A percentile compares a stretch with the other conserved stretches of the same genome.
These are phyloP conservation scores for Plicaturopsis crispa DNA, from an alignment of 768 basidiomycete species.

Conservation along the genomic window DNA sequence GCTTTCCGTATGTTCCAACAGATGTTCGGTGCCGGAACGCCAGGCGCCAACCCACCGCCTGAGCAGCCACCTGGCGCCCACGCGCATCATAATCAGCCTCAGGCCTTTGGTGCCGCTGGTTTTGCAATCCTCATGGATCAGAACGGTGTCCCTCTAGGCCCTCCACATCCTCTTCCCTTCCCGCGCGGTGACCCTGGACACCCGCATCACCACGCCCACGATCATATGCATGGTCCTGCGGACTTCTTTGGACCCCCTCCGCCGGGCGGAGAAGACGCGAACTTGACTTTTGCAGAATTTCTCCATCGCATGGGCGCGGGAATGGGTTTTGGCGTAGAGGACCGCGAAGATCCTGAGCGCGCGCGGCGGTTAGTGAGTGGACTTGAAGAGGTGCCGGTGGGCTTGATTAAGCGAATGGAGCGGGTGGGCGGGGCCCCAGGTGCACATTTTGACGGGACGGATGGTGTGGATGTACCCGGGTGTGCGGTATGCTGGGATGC, in stretches of 20 bases:
- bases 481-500: constrained; percentile 79
- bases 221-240: no score
- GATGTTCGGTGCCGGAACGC: constrained; percentile 10
- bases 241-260: not conserved
- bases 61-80: constrained; percentile 7
- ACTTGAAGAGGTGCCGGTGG: constrained; percentile 58
- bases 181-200: no score
- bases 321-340: constrained; percentile 22
- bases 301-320: constrained; percentile 11
- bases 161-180: constrained; percentile 8
- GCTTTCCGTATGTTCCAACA: not conserved
- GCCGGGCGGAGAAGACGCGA: constrained; percentile 14
- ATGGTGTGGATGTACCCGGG: constrained; percentile 31
- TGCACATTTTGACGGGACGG: constrained; percentile 18
- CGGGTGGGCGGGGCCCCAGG: constrained; percentile 32
- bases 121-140: constrained; percentile 12
- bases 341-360: constrained; percentile 57
- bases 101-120: not conserved
- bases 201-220: no score
- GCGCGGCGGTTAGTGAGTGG: constrained; percentile 57
- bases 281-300: constrained; percentile 17
- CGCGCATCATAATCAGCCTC: not conserved
- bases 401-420: constrained; percentile 59
- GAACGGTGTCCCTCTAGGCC: constrained; percentile 3
- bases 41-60: constrained; percentile 4